These are phyloP conservation scores for Neurospora sp. DNA, from an alignment of 495 filamentous ascomycete genomes.

Conservation along the genomic window DNA sequence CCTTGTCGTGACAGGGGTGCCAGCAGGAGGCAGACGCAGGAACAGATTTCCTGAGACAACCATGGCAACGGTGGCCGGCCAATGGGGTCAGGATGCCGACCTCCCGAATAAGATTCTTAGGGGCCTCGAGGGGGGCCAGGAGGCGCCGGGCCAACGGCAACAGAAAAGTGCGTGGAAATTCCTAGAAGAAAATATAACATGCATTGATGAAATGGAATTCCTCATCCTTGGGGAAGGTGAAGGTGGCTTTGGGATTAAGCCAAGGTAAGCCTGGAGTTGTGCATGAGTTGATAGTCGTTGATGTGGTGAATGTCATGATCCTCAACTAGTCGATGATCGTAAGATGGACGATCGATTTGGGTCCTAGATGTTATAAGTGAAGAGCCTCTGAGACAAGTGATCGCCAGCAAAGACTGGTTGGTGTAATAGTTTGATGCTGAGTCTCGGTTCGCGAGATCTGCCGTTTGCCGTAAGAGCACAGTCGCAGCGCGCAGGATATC, in stretches of 20 bases:
- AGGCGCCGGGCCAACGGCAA: neutral
- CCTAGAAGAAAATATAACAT: neutral
- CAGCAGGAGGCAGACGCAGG: slow-evolving; percentile 18
- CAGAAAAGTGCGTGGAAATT: neutral
- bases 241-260: neutral
- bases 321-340: neutral
- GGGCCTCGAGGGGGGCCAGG: neutral
- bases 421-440: neutral
- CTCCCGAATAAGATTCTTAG: neutral
- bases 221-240: no score
- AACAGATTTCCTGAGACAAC: slow-evolving; percentile 22
- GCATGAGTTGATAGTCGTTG: neutral
- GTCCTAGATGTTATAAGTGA: neutral
- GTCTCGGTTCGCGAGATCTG: neutral
- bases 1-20: slow-evolving; percentile 1
- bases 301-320: neutral
- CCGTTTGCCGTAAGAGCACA: neutral
- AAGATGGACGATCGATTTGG: neutral
- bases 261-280: neutral
- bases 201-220: no score
- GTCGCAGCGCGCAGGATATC: neutral
- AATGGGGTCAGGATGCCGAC: slow-evolving; percentile 7
- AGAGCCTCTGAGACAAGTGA: slow-evolving; percentile 11
- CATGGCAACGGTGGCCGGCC: slow-evolving; percentile 3
- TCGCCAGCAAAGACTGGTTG: slow-evolving; percentile 1